A percentile compares a stretch with the other conserved stretches of the same genome.
phyloP scores from a whole-genome alignment of 2,329 filamentous ascomycete species.

The Penicillium sp. region DNA sequence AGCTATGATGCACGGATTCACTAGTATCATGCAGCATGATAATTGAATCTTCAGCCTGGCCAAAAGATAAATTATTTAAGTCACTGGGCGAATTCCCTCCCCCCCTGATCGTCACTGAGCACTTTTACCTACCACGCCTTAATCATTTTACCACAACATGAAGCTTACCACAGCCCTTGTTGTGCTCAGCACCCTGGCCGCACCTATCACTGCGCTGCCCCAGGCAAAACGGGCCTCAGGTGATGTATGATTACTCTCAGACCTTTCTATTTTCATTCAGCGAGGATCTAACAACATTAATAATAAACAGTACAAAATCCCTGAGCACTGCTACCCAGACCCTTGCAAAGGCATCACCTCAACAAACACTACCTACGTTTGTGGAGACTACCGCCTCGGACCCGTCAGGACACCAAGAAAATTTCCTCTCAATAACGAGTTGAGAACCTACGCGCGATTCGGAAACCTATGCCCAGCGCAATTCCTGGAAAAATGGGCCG shows the following conservation, averaged over 20 bases:
- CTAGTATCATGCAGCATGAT: neutral
- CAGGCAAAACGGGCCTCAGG: neutral
- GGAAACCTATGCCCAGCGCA: slow-evolving; percentile 42
- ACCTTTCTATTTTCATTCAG: neutral
- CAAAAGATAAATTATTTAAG: neutral
- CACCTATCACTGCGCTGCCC: neutral
- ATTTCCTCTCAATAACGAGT: slow-evolving; percentile 31
- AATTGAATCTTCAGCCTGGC: neutral
- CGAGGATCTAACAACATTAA: neutral
- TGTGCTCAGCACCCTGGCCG: neutral
- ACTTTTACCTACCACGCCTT: neutral
- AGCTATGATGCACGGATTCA: neutral
- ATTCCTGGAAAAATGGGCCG: slow-evolving; percentile 33
- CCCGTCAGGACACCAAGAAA: slow-evolving; percentile 34
- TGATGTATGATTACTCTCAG: neutral
- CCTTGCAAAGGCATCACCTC: slow-evolving; percentile 36
- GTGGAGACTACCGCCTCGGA: slow-evolving; percentile 42
- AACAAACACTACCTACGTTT: slow-evolving; percentile 33
- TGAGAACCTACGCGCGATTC: slow-evolving; percentile 41
- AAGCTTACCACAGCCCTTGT: neutral
- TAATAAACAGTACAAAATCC: slow-evolving; percentile 4
- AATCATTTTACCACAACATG: neutral
- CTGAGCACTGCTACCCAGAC: slow-evolving; percentile 20
- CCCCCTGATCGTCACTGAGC: neutral
- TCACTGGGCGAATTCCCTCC: neutral